Percentiles rank a stretch among this genome's conserved stretches.
phyloP scores from a whole-genome alignment of 192 early-diverging fungal genomes.

The Entophlyctis helioformis region DNA sequence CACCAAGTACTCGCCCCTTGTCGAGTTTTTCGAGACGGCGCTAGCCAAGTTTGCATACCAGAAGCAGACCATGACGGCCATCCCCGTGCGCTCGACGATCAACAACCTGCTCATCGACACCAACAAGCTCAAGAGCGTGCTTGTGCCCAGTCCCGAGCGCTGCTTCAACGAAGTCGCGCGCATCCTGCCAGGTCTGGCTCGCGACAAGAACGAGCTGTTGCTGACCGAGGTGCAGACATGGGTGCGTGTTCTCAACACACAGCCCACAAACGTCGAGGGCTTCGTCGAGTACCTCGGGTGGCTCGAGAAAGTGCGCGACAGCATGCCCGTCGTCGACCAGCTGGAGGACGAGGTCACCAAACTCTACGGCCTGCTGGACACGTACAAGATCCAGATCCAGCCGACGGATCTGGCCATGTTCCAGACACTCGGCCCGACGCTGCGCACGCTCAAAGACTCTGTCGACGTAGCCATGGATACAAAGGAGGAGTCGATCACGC shows the following conservation, averaged over 20 bases:
- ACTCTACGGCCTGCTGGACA: constrained; percentile 34
- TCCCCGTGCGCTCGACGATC: constrained; percentile 22
- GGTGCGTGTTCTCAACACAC: constrained; percentile 39
- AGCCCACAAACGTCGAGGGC: constrained; percentile 36
- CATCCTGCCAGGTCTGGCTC: constrained; percentile 37
- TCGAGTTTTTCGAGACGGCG: constrained; percentile 38
- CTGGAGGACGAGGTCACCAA: constrained; percentile 35
- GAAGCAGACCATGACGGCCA: constrained; percentile 27
- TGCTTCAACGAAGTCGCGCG: constrained; percentile 44
- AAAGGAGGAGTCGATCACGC: constrained; percentile 42
- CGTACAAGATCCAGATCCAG: constrained; percentile 36
- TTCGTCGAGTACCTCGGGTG: constrained; percentile 55
- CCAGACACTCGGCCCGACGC: constrained; percentile 43
- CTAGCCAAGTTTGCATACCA: constrained; percentile 32
- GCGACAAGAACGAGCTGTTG: constrained; percentile 49
- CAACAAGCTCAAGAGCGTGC: constrained; percentile 31
- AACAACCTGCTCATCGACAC: constrained; percentile 48
- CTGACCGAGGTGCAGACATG: constrained; percentile 46
- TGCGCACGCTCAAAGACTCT: constrained; percentile 39
- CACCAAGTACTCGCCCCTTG: constrained; percentile 18
- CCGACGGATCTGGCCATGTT: constrained; percentile 47
- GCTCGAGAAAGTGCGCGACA: constrained; percentile 41
- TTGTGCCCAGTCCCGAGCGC: constrained; percentile 45
- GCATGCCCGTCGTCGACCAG: constrained; percentile 25
- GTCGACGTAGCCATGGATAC: constrained; percentile 45